Percentiles rank a stretch among this genome's conserved stretches.
phyloP scores from a whole-genome alignment of 345 rosid species.

The Syzygium aromaticum region DNA sequence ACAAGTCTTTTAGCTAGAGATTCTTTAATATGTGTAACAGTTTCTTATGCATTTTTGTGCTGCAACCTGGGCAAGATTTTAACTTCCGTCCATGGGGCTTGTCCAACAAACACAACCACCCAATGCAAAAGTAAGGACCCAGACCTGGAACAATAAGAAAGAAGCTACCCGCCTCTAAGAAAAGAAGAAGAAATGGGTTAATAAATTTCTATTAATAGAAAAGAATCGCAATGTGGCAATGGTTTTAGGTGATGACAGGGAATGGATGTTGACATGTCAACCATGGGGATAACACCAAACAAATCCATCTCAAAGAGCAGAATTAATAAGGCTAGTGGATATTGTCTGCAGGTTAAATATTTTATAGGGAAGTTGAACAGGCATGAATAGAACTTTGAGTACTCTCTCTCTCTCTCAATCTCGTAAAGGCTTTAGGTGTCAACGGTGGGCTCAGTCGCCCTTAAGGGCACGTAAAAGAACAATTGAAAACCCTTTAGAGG shows the following conservation, averaged over 20 bases:
- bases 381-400: background rate
- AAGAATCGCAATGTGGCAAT: constrained; percentile 73
- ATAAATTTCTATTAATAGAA: constrained; percentile 38
- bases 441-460: constrained; percentile 7
- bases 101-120: constrained; percentile 9
- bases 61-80: background rate
- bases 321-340: constrained; percentile 28
- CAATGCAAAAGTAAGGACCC: background rate
- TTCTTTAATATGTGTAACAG: background rate
- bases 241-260: constrained; percentile 93
- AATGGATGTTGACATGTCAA: constrained; percentile 94
- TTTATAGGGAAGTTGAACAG: constrained; percentile 14
- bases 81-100: background rate
- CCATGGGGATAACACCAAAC: constrained; percentile 85
- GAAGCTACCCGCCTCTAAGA: background rate
- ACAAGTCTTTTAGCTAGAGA: background rate
- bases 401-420: background rate
- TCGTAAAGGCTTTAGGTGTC: constrained; percentile 5
- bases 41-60: background rate
- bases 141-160: background rate
- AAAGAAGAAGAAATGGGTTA: background rate
- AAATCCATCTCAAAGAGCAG: constrained; percentile 38
- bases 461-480: background rate
- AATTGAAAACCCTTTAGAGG: background rate
- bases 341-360: constrained; percentile 30